These are phyloP conservation scores for Diutina mesorugosa DNA, from an alignment of 1,139 yeast species.

Conservation along the genomic window DNA sequence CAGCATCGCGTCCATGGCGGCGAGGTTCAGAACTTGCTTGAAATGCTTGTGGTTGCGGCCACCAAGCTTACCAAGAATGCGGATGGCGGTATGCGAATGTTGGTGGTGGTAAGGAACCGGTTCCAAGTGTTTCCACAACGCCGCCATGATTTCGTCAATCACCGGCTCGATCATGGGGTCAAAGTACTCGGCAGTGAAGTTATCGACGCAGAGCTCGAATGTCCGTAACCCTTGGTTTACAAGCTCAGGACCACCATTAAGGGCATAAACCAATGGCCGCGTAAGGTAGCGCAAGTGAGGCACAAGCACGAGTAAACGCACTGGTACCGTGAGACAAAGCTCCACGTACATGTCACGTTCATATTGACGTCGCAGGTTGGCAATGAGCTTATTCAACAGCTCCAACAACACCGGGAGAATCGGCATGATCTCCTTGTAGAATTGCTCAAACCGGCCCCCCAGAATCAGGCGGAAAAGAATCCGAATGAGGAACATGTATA, in stretches of 20 bases:
- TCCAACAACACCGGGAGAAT: slow-evolving; percentile 77
- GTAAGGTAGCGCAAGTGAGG: slow-evolving; percentile 84
- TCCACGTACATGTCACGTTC: slow-evolving; percentile 93
- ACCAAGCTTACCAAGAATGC: slow-evolving; percentile 90
- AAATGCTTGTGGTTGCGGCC: slow-evolving; percentile 87
- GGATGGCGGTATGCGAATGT: slow-evolving; percentile 87
- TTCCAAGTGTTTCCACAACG: slow-evolving; percentile 80
- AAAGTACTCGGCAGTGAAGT: slow-evolving; percentile 88
- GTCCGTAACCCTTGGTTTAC: slow-evolving; percentile 92
- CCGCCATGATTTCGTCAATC: slow-evolving; percentile 83
- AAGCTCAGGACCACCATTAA: slow-evolving; percentile 82
- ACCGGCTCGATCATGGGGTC: slow-evolving; percentile 97
- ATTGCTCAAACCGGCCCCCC: slow-evolving; percentile 87
- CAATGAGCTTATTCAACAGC: slow-evolving; percentile 69
- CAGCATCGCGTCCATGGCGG: slow-evolving; percentile 42
- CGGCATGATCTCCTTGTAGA: slow-evolving; percentile 89
- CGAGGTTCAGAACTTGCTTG: slow-evolving; percentile 57
- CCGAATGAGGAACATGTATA: slow-evolving; percentile 77
- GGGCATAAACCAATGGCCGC: slow-evolving; percentile 82
- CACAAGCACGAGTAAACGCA: slow-evolving; percentile 78
- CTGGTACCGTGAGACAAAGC: slow-evolving; percentile 90
- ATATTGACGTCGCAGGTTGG: slow-evolving; percentile 75
- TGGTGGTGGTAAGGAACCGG: slow-evolving; percentile 91
- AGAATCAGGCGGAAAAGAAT: slow-evolving; percentile 89
- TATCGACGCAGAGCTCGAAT: slow-evolving; percentile 92